Conservation (phyloP, 352 stramenopile species). For the Globisporangium okanoganense region DNA sequence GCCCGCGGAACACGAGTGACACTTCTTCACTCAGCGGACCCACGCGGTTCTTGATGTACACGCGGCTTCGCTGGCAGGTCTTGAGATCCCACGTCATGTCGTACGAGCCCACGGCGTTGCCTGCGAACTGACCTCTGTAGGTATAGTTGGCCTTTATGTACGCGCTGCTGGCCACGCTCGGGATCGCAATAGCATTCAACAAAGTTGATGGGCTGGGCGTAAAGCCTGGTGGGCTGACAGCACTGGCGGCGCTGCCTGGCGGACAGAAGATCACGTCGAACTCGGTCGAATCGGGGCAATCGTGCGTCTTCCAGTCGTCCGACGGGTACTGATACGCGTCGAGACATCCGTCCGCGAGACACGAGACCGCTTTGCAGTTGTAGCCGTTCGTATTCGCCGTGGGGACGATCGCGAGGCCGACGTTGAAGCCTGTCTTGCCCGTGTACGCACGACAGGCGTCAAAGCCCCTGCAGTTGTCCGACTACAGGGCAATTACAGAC, state of each 20-base stretch:
- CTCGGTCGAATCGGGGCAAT: slow-evolving; percentile 13
- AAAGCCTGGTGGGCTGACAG: neutral
- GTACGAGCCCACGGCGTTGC: slow-evolving; percentile 15
- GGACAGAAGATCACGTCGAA: slow-evolving; percentile 33
- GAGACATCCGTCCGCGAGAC: slow-evolving; percentile 17
- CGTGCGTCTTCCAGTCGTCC: slow-evolving; percentile 24
- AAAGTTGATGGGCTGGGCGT: neutral
- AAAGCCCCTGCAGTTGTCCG: slow-evolving; percentile 4
- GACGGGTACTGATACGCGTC: slow-evolving; percentile 25
- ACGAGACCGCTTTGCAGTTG: slow-evolving; percentile 32
- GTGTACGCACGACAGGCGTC: slow-evolving; percentile 12
- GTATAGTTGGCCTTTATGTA: slow-evolving; percentile 12
- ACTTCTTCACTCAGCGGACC: slow-evolving; percentile 59
- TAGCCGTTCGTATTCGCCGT: slow-evolving; percentile 17
- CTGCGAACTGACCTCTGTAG: slow-evolving; percentile 10
- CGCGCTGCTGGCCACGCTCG: slow-evolving; percentile 4
- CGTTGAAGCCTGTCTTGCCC: slow-evolving; percentile 36
- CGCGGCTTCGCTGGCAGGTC: slow-evolving; percentile 8
- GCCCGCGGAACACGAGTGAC: slow-evolving; percentile 60
- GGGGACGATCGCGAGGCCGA: slow-evolving; percentile 28
- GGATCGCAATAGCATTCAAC: neutral
- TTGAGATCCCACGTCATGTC: slow-evolving; percentile 12
- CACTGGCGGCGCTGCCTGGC: neutral
- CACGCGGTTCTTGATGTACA: slow-evolving; percentile 12
- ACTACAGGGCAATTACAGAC: neutral